phyloP scores from a whole-genome alignment of 2,329 filamentous ascomycete species.

The Paecilomyces niveus region DNA sequence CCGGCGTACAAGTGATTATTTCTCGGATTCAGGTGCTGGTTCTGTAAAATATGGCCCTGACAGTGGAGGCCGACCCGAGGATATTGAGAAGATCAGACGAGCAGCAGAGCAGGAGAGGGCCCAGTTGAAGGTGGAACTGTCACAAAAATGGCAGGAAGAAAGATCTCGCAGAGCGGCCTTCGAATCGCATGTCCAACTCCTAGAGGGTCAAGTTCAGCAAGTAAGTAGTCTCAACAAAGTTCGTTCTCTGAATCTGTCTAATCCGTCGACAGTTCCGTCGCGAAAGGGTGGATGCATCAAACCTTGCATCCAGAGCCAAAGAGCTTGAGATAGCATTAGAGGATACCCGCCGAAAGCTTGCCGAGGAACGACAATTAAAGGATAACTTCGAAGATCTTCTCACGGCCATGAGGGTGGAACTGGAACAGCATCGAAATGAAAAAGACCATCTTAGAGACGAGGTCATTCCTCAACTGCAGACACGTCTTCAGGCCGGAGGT shows the following conservation, averaged over 20 bases:
- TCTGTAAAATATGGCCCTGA: constrained; percentile 69
- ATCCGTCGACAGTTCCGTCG: constrained; percentile 29
- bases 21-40: constrained; percentile 89
- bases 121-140: constrained; percentile 74
- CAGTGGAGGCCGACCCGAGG: constrained; percentile 49
- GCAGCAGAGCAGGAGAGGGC: constrained; percentile 88
- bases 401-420: constrained; percentile 71
- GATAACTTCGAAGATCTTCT: constrained; percentile 91
- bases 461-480: constrained; percentile 69
- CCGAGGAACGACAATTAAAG: constrained; percentile 79
- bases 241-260: constrained; percentile 4
- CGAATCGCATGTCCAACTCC: constrained; percentile 73
- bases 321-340: constrained; percentile 77
- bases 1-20: constrained; percentile 91
- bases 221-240: constrained; percentile 26
- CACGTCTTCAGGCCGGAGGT: constrained; percentile 45
- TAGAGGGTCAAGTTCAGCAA: constrained; percentile 71
- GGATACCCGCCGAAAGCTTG: constrained; percentile 71
- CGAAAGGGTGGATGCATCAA: constrained; percentile 47
- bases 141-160: constrained; percentile 81
- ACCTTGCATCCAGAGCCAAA: constrained; percentile 53
- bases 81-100: constrained; percentile 75
- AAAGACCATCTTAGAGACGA: constrained; percentile 78
- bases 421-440: constrained; percentile 77
- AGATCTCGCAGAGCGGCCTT: constrained; percentile 65